Evolutionary conservation across 2,329 filamentous ascomycete genomes (phyloP).

Genomic region (Penicillium corylophilum): DNA sequence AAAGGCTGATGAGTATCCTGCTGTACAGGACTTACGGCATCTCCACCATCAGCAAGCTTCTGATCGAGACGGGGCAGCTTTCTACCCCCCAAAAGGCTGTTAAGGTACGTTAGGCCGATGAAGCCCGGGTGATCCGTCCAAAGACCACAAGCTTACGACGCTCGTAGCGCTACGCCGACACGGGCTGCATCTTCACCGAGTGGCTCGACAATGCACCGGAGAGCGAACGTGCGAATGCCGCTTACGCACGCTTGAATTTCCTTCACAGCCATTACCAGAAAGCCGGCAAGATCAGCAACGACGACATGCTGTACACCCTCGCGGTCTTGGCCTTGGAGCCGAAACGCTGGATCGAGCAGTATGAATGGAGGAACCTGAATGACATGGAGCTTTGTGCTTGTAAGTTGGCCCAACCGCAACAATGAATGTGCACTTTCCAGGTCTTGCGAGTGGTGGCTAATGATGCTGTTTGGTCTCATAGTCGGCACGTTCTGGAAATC

Average conservation of each 20-base stretch:
- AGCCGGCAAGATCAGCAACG: constrained; percentile 54
- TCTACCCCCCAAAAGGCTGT: no score
- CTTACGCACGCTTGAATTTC: constrained; percentile 59
- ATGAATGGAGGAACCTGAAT: constrained; percentile 65
- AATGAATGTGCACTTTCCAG: no score
- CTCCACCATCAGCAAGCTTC: no score
- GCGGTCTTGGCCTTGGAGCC: constrained; percentile 62
- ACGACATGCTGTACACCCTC: constrained; percentile 61
- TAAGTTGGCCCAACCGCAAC: no score
- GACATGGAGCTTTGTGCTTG: constrained; percentile 62
- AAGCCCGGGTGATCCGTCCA: no score
- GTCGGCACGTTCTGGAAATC: constrained; percentile 46
- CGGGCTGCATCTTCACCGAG: not conserved
- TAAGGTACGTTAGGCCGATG: no score
- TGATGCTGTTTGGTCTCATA: constrained; percentile 21
- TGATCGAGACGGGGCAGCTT: no score
- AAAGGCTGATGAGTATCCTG: no score
- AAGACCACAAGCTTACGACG: no score
- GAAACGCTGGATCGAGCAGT: constrained; percentile 56
- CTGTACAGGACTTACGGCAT: no score
- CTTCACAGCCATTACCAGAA: constrained; percentile 55
- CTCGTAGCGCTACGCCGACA: not conserved
- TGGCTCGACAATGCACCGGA: not conserved
- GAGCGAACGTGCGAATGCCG: not conserved
- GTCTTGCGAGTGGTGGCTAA: constrained; percentile 51